These are phyloP conservation scores for Immersiella caudata DNA, from an alignment of 495 filamentous ascomycete genomes.

Conservation along the genomic window DNA sequence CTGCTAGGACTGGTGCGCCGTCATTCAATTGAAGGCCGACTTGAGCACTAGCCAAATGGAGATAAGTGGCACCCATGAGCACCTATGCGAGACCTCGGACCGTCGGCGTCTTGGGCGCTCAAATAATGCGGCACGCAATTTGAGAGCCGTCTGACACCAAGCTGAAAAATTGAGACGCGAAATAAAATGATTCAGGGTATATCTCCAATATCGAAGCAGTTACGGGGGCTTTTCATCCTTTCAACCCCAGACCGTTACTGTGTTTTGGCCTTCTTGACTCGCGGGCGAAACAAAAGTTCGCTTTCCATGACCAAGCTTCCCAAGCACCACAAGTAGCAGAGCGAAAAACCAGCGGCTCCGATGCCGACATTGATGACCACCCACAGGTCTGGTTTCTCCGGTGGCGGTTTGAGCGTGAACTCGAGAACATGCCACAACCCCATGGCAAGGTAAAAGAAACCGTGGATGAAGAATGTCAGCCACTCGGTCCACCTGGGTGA, in stretches of 20 bases:
- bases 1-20: no score
- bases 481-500: conserved; percentile 51
- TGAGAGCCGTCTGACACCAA: background rate
- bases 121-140: background rate
- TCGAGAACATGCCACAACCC: conserved; percentile 78
- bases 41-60: background rate
- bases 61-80: background rate
- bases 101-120: background rate
- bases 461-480: conserved; percentile 68
- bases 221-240: background rate
- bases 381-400: conserved; percentile 87
- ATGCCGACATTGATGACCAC: conserved; percentile 85
- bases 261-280: conserved; percentile 43
- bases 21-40: no score
- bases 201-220: background rate
- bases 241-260: conserved; percentile 28
- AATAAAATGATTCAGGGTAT: conserved; percentile 7
- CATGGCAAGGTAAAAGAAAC: conserved; percentile 75
- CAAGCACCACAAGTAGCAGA: conserved; percentile 90
- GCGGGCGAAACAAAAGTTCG: conserved; percentile 38
- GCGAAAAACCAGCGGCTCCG: conserved; percentile 78
- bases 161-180: background rate
- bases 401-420: conserved; percentile 63
- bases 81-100: background rate
- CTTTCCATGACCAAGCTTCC: conserved; percentile 69